Evolutionary conservation across 2,329 filamentous ascomycete species (phyloP).

Genomic region (Furcasterigmium furcatum): DNA sequence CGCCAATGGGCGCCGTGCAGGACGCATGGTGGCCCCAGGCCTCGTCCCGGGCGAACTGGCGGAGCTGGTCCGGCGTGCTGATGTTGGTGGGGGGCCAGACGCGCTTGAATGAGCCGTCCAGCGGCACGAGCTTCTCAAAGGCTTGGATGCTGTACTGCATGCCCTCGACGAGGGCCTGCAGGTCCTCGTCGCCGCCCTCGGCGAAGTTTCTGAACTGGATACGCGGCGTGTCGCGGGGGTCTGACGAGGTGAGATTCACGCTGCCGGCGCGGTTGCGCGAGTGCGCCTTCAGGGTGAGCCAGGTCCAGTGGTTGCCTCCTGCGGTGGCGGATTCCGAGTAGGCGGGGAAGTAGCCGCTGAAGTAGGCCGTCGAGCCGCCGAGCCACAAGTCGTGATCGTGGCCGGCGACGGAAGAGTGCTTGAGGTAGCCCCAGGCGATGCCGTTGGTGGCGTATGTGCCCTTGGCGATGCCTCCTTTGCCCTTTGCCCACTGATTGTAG

Average conservation of each 20-base stretch:
- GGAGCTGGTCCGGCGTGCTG: slow-evolving; percentile 35
- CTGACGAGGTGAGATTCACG: slow-evolving; percentile 55
- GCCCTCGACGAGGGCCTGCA: slow-evolving; percentile 36
- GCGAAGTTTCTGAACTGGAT: too few species aligned
- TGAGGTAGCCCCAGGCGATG: slow-evolving; percentile 16
- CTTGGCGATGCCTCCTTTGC: slow-evolving; percentile 39
- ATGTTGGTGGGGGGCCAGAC: slow-evolving; percentile 32
- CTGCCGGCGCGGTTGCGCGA: slow-evolving; percentile 57
- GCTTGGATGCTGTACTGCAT: slow-evolving; percentile 38
- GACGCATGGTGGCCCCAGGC: slow-evolving; percentile 57
- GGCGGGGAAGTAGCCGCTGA: slow-evolving; percentile 34
- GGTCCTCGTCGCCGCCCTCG: slow-evolving; percentile 43
- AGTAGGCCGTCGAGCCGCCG: slow-evolving; percentile 30
- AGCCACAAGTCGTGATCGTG: slow-evolving; percentile 27
- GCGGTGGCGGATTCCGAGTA: slow-evolving; percentile 25
- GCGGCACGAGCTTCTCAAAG: slow-evolving; percentile 15
- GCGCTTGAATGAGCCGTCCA: slow-evolving; percentile 20
- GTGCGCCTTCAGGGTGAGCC: slow-evolving; percentile 54
- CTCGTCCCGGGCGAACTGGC: slow-evolving; percentile 43
- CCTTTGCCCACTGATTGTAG: slow-evolving; percentile 20
- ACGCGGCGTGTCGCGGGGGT: too few species aligned
- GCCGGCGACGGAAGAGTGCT: slow-evolving; percentile 19
- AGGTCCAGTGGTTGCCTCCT: slow-evolving; percentile 35
- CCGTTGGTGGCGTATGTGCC: slow-evolving; percentile 21
- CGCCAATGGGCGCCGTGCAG: slow-evolving; percentile 53